A percentile compares a stretch with the other conserved stretches of the same genome.
Conservation (phyloP, 768 basidiomycete genomes). For the Scleroderma bovista region DNA sequence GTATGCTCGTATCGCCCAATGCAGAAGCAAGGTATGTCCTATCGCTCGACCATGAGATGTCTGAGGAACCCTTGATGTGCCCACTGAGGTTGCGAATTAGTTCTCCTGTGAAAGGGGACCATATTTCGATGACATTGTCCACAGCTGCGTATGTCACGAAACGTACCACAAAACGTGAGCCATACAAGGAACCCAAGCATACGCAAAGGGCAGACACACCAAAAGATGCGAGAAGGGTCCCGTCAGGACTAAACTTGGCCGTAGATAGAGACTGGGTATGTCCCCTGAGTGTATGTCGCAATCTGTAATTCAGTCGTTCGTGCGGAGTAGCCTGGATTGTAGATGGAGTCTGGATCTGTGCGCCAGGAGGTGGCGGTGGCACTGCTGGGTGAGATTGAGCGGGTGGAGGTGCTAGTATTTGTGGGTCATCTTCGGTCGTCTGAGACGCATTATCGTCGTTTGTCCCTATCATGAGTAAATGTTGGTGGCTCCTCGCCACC, state of each 20-base stretch:
- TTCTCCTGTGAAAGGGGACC: slow-evolving; percentile 77
- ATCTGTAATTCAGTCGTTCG: slow-evolving; percentile 75
- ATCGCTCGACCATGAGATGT: slow-evolving; percentile 86
- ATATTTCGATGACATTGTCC: slow-evolving; percentile 72
- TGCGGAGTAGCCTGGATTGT: no score
- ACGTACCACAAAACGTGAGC: background rate
- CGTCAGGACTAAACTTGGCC: slow-evolving; percentile 90
- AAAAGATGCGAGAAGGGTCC: slow-evolving; percentile 78
- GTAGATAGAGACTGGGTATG: slow-evolving; percentile 83
- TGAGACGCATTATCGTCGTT: no score
- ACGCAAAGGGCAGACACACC: slow-evolving; percentile 47
- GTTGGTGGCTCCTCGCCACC: no score
- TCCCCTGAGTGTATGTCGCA: slow-evolving; percentile 62
- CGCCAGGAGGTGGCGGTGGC: no score
- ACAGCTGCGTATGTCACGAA: no score
- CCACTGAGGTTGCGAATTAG: slow-evolving; percentile 70
- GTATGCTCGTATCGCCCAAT: slow-evolving; percentile 85
- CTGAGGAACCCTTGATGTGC: slow-evolving; percentile 80
- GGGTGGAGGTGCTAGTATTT: no score
- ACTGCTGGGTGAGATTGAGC: no score
- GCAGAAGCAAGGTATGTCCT: slow-evolving; percentile 81
- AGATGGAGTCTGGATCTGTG: no score
- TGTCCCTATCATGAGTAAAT: no score
- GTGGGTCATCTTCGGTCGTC: no score
- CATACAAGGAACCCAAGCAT: background rate